Conservation (phyloP, 164 flowering plant species). For the Stephania japonica region DNA sequence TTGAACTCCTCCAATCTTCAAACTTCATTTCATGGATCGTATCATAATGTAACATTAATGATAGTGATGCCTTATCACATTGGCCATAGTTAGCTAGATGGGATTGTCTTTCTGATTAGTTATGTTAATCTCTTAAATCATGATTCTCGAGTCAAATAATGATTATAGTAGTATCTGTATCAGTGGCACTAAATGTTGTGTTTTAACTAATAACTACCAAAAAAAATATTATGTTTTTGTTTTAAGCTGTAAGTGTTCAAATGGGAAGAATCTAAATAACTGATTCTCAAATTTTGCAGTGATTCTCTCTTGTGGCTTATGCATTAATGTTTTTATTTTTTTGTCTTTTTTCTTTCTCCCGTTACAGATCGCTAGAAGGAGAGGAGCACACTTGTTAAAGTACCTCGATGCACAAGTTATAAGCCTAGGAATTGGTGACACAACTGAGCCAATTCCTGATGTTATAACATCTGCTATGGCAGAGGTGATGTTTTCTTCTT, state of each 20-base stretch:
- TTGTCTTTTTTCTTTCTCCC: neutral
- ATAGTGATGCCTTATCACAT: neutral
- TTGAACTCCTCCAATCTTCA: too few species aligned
- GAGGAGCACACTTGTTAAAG: constrained; percentile 63
- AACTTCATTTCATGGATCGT: too few species aligned
- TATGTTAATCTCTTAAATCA: neutral
- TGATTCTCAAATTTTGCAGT: neutral
- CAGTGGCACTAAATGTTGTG: neutral
- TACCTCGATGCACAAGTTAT: constrained; percentile 83
- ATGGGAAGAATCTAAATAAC: neutral
- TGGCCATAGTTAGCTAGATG: neutral
- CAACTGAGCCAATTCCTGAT: constrained; percentile 95
- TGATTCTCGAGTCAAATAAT: neutral
- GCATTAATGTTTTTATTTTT: too few species aligned
- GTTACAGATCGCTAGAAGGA: constrained; percentile 74
- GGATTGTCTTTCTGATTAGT: neutral
- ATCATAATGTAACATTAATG: neutral
- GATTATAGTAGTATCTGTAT: neutral
- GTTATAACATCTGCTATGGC: constrained; percentile 89
- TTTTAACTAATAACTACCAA: too few species aligned
- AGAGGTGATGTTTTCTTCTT: constrained; percentile 34
- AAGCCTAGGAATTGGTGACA: constrained; percentile 94
- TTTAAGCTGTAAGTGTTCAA: too few species aligned
- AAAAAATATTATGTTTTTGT: too few species aligned
- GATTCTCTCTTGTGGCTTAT: neutral